Evolutionary conservation across 495 filamentous ascomycete species (phyloP).

Genomic region (Chaetomium cochliodes): DNA sequence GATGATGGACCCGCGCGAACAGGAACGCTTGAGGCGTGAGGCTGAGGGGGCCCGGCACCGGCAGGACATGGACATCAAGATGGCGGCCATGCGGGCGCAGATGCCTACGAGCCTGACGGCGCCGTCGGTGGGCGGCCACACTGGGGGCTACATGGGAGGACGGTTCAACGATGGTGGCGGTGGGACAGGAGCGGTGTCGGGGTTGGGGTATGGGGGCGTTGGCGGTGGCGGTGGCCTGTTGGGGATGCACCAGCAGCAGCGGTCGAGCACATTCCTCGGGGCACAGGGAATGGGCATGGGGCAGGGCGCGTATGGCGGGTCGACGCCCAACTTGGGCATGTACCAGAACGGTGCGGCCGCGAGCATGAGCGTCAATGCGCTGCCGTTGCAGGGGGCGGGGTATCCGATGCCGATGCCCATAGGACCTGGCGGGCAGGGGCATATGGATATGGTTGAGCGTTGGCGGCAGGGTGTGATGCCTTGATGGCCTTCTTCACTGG

Average conservation of each 20-base stretch:
- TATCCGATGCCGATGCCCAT: neutral
- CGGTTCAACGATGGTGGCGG: slow-evolving; percentile 52
- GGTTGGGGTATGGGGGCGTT: slow-evolving; percentile 21
- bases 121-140: slow-evolving; percentile 28
- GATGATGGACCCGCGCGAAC: slow-evolving; percentile 36
- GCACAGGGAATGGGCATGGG: neutral
- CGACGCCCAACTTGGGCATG: slow-evolving; percentile 17
- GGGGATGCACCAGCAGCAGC: slow-evolving; percentile 20
- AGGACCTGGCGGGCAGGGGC: neutral
- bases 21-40: slow-evolving; percentile 37
- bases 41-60: slow-evolving; percentile 37
- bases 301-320: slow-evolving; percentile 12
- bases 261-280: slow-evolving; percentile 9
- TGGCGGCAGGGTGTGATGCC: slow-evolving; percentile 83
- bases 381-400: neutral
- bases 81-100: slow-evolving; percentile 43
- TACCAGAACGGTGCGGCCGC: neutral
- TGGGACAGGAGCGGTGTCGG: slow-evolving; percentile 26
- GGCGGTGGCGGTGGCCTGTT: neutral
- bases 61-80: slow-evolving; percentile 40
- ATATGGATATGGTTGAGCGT: slow-evolving; percentile 66
- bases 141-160: slow-evolving; percentile 52
- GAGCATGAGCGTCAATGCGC: neutral
- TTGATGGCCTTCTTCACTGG: slow-evolving; percentile 21
- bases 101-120: slow-evolving; percentile 41